A percentile compares a stretch with the other conserved stretches of the same genome.
phyloP scores from a whole-genome alignment of 495 filamentous ascomycete genomes.

The Pyrenopolyporus hunteri region DNA sequence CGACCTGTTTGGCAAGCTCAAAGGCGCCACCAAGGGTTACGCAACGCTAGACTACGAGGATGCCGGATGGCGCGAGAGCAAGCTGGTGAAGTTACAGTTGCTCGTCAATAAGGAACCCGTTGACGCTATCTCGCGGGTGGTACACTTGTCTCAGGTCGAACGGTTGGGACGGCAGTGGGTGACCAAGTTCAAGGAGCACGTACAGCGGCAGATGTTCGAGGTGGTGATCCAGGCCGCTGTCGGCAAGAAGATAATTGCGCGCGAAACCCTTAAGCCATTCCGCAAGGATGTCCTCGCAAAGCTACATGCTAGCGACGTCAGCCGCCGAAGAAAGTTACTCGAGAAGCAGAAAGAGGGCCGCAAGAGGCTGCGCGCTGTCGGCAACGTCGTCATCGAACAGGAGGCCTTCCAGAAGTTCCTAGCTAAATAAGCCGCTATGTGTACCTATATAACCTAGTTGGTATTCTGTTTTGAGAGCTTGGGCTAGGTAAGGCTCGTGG shows the following conservation, averaged over 20 bases:
- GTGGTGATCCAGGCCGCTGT: constrained; percentile 92
- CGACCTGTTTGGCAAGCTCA: constrained; percentile 96
- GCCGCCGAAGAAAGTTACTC: constrained; percentile 80
- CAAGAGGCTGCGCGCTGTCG: constrained; percentile 77
- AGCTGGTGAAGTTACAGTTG: constrained; percentile 87
- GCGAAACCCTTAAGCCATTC: constrained; percentile 96
- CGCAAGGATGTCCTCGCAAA: constrained; percentile 93
- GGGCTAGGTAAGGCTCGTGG: no score
- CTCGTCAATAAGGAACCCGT: constrained; percentile 91
- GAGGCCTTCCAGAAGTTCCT: constrained; percentile 92
- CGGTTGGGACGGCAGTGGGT: constrained; percentile 86
- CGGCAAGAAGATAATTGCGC: constrained; percentile 81
- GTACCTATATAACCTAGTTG: neutral
- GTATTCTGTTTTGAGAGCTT: neutral
- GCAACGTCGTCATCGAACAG: constrained; percentile 89
- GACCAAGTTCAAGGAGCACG: constrained; percentile 94
- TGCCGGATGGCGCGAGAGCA: constrained; percentile 79
- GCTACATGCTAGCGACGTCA: constrained; percentile 88
- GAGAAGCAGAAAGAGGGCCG: constrained; percentile 98
- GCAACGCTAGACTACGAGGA: constrained; percentile 96
- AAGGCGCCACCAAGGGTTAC: constrained; percentile 76
- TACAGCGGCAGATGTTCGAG: constrained; percentile 95
- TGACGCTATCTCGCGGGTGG: constrained; percentile 89
- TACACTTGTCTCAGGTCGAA: constrained; percentile 79
- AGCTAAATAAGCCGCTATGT: constrained; percentile 47